phyloP scores from a whole-genome alignment of 106 monocot genomes.

The Dioscorea dumetorum region DNA sequence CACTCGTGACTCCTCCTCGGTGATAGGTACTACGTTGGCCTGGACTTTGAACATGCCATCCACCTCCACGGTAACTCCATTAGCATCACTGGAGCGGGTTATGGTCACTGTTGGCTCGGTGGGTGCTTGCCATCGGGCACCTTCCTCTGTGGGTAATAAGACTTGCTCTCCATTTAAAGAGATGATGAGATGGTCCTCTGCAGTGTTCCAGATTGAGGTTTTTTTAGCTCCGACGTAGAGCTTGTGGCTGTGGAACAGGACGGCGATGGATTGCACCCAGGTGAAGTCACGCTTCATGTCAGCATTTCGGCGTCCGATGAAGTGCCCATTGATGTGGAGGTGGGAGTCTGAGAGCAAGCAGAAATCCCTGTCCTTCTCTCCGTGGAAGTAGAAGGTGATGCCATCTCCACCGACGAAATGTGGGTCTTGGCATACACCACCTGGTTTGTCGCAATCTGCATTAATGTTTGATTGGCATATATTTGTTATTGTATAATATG shows the following conservation, averaged over 20 bases:
- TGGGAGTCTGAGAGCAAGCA: slow-evolving; percentile 43
- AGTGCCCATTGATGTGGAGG: slow-evolving; percentile 66
- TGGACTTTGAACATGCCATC: slow-evolving; percentile 6
- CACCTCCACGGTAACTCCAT: slow-evolving; percentile 10
- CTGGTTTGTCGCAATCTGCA: slow-evolving; percentile 17
- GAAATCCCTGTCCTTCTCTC: slow-evolving; percentile 38
- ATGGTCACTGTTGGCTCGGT: background rate
- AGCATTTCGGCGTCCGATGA: slow-evolving; percentile 39
- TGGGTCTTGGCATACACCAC: slow-evolving; percentile 35
- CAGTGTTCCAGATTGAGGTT: slow-evolving; percentile 34
- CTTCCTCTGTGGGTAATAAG: slow-evolving; percentile 3
- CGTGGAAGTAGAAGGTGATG: slow-evolving; percentile 55
- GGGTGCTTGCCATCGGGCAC: slow-evolving; percentile 8
- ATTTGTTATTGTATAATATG: no score
- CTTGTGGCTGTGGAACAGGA: slow-evolving; percentile 37
- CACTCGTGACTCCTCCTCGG: slow-evolving; percentile 15
- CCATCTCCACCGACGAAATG: slow-evolving; percentile 52
- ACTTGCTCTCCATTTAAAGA: slow-evolving; percentile 32
- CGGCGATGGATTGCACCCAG: slow-evolving; percentile 38
- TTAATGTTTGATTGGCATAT: no score
- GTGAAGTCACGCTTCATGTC: slow-evolving; percentile 47
- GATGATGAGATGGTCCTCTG: slow-evolving; percentile 28
- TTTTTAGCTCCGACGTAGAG: slow-evolving; percentile 31
- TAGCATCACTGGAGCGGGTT: slow-evolving; percentile 2
- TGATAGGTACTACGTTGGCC: slow-evolving; percentile 14